Evolutionary conservation across 2,329 filamentous ascomycete genomes (phyloP).

Genomic region (Aspergillus luchuensis): DNA sequence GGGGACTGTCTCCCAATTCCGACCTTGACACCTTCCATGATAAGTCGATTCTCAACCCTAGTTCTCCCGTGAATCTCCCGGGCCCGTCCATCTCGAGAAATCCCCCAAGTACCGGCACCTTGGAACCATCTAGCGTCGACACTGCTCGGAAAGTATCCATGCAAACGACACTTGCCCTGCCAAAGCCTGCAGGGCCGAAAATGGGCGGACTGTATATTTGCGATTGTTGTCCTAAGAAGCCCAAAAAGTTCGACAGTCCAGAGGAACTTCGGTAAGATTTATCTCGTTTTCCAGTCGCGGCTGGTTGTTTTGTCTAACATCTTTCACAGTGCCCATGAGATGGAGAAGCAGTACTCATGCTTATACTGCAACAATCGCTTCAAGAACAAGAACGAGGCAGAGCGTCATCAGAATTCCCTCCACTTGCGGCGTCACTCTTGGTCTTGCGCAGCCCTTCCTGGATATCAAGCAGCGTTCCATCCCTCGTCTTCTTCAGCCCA

Average conservation of each 20-base stretch:
- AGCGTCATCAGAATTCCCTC: conserved; percentile 92
- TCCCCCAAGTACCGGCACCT: conserved; percentile 37
- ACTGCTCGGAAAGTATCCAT: conserved; percentile 53
- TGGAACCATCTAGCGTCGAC: conserved; percentile 44
- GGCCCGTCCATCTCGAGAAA: conserved; percentile 41
- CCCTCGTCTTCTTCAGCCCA: conserved; percentile 61
- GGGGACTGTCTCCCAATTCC: conserved; percentile 60
- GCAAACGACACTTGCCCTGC: conserved; percentile 33
- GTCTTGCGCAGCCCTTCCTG: conserved; percentile 84
- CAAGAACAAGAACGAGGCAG: conserved; percentile 98
- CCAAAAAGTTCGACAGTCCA: conserved; percentile 86
- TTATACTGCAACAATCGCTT: conserved; percentile 91
- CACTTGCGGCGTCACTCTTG: conserved; percentile 92
- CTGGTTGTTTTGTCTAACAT: background rate
- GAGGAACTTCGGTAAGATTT: conserved; percentile 77
- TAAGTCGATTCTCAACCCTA: conserved; percentile 52
- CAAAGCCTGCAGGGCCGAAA: conserved; percentile 45
- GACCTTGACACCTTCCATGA: conserved; percentile 57
- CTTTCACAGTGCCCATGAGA: conserved; percentile 71
- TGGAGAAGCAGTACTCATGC: conserved; percentile 96
- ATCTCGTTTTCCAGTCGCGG: background rate
- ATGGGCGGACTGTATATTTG: conserved; percentile 70
- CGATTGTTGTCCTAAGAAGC: conserved; percentile 95
- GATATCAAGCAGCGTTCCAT: conserved; percentile 82
- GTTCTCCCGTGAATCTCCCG: conserved; percentile 48